Conservation (phyloP, 371 early-diverging fungal species). For the Rhizoclosmatium hyalinum region DNA sequence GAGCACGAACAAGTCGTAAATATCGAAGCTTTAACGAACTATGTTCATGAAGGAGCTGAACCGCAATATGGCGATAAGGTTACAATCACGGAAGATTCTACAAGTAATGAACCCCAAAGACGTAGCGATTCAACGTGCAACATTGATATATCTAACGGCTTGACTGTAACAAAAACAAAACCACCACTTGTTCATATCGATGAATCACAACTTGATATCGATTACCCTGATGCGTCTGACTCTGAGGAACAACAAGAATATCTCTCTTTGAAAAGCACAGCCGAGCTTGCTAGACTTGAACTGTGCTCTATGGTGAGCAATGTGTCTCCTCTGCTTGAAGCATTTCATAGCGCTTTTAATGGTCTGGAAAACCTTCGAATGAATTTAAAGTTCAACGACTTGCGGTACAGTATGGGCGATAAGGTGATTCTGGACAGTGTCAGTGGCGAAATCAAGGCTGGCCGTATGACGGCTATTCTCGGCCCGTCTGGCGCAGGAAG, state of each 20-base stretch:
- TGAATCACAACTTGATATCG: constrained; percentile 18
- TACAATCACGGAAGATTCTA: neutral
- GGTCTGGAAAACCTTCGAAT: constrained; percentile 29
- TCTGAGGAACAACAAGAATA: neutral
- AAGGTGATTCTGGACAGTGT: constrained; percentile 60
- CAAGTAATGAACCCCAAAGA: neutral
- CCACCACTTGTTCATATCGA: neutral
- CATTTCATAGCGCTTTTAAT: constrained; percentile 28
- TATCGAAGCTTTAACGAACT: neutral
- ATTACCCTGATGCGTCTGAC: constrained; percentile 14
- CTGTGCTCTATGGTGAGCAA: constrained; percentile 23
- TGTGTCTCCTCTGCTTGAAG: constrained; percentile 30
- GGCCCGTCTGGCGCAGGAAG: constrained; percentile 78
- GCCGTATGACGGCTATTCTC: constrained; percentile 75
- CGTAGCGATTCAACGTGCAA: too few relatives aligned
- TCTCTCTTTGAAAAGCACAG: neutral
- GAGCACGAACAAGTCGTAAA: neutral
- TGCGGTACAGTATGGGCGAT: constrained; percentile 58
- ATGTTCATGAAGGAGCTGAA: neutral
- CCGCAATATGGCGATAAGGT: neutral
- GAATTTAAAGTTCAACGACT: constrained; percentile 60
- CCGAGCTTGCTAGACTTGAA: constrained; percentile 10
- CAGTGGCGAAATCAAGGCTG: constrained; percentile 55
- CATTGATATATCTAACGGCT: too few relatives aligned
- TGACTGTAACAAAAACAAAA: too few relatives aligned